These are phyloP conservation scores for Fagopyrum esculentum DNA, from an alignment of 148 eudicot species.

Conservation along the genomic window DNA sequence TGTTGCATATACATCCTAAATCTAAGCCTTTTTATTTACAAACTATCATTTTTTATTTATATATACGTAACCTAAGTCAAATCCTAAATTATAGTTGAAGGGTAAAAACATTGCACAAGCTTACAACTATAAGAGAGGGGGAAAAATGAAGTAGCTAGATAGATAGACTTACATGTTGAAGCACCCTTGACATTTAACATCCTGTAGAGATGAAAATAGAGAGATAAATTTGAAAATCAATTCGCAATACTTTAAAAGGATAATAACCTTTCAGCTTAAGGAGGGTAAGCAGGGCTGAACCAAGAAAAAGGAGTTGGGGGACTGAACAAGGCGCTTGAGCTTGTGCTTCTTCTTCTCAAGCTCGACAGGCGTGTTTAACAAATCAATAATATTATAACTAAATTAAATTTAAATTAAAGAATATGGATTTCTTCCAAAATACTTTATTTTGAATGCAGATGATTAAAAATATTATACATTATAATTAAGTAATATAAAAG, in stretches of 20 bases:
- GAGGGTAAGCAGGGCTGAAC: not conserved
- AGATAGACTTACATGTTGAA: conserved; percentile 12
- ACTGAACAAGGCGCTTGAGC: conserved; percentile 14
- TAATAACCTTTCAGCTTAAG: not conserved
- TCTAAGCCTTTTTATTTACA: not conserved
- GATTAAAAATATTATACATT: no score
- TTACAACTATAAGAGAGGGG: no score
- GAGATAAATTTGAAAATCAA: not conserved
- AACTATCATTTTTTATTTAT: not conserved
- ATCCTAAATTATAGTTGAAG: no score
- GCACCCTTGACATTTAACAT: conserved; percentile 15
- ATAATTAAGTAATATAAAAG: no score
- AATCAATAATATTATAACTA: not conserved
- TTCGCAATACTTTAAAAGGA: no score
- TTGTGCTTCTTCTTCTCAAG: conserved; percentile 16
- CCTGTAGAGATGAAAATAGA: not conserved
- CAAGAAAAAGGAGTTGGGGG: conserved; percentile 13
- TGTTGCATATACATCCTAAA: no score
- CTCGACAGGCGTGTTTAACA: conserved; percentile 14
- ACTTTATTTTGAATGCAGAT: no score
- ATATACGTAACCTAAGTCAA: no score
- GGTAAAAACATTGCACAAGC: no score
- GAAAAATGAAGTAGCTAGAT: no score
- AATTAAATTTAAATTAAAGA: no score
- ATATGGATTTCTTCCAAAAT: no score